These are phyloP conservation scores for Dioscorea dumetorum DNA, from an alignment of 106 monocot genomes.

Conservation along the genomic window DNA sequence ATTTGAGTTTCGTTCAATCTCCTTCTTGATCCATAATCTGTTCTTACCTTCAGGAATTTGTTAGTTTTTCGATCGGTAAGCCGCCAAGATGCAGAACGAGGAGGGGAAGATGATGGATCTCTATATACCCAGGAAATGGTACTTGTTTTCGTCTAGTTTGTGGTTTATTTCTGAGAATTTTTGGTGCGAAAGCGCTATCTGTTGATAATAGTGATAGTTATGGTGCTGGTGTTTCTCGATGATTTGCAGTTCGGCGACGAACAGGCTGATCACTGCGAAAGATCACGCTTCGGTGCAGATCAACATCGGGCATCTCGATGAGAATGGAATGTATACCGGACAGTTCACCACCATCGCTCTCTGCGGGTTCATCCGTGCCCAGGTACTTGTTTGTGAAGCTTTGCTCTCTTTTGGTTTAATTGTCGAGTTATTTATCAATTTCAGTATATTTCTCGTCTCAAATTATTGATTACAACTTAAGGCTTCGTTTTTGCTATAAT, in stretches of 20 bases:
- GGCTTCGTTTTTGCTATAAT: too few relatives aligned
- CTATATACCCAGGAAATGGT: slow-evolving; percentile 85
- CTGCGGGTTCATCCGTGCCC: slow-evolving; percentile 78
- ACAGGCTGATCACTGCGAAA: slow-evolving; percentile 82
- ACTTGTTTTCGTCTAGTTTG: background rate
- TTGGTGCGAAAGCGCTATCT: background rate
- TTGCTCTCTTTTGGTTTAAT: too few relatives aligned
- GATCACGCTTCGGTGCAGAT: slow-evolving; percentile 88
- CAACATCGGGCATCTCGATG: slow-evolving; percentile 79
- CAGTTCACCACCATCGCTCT: slow-evolving; percentile 71
- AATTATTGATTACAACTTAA: too few relatives aligned
- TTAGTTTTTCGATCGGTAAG: background rate
- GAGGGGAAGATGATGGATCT: slow-evolving; percentile 74
- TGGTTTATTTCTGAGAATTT: background rate
- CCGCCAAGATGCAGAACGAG: slow-evolving; percentile 76
- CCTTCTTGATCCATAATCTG: too few relatives aligned
- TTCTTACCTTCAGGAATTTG: too few relatives aligned
- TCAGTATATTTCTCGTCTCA: too few relatives aligned
- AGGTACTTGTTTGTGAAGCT: slow-evolving; percentile 24
- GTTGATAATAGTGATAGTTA: background rate
- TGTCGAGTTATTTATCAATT: too few relatives aligned
- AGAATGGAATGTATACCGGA: slow-evolving; percentile 71
- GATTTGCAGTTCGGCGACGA: slow-evolving; percentile 70
- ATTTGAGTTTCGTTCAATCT: too few relatives aligned
- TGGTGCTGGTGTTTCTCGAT: background rate